phyloP scores from a whole-genome alignment of 495 filamentous ascomycete species.

The Daldinia grandis region DNA sequence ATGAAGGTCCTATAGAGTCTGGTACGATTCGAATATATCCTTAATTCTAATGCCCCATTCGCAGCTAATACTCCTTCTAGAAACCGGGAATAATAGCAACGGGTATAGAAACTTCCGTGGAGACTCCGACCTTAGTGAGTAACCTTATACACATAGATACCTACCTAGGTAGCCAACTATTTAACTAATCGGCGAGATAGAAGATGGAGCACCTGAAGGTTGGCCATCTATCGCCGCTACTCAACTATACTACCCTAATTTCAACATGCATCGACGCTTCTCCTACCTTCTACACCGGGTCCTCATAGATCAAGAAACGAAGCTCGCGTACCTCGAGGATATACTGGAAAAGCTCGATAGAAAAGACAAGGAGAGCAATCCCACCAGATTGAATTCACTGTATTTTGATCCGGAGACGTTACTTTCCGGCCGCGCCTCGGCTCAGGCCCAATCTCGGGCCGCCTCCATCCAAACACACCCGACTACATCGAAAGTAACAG shows the following conservation, averaged over 20 bases:
- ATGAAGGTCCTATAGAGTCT: too few relatives aligned
- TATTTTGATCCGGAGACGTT: constrained; percentile 9
- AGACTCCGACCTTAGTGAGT: constrained; percentile 8
- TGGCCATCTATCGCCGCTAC: constrained; percentile 16
- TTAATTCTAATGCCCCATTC: too few relatives aligned
- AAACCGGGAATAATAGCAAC: not conserved
- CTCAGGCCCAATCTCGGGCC: not conserved
- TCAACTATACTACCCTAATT: constrained; percentile 6
- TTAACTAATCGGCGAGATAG: not conserved
- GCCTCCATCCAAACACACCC: not conserved
- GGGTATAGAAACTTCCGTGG: constrained; percentile 3
- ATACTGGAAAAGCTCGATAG: constrained; percentile 21
- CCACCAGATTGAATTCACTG: not conserved
- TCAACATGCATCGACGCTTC: constrained; percentile 17
- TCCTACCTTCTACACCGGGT: constrained; percentile 12
- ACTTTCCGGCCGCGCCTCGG: not conserved
- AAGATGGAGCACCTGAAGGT: not conserved
- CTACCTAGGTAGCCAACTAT: not conserved
- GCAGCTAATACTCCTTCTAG: too few relatives aligned
- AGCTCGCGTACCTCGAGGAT: constrained; percentile 22
- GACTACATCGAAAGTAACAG: not conserved
- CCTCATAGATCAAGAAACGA: constrained; percentile 24
- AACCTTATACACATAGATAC: not conserved
- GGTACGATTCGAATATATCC: too few relatives aligned
- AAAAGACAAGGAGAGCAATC: not conserved